Evolutionary conservation across 2,329 filamentous ascomycete species (phyloP).

Genomic region (Cercospora beticola): DNA sequence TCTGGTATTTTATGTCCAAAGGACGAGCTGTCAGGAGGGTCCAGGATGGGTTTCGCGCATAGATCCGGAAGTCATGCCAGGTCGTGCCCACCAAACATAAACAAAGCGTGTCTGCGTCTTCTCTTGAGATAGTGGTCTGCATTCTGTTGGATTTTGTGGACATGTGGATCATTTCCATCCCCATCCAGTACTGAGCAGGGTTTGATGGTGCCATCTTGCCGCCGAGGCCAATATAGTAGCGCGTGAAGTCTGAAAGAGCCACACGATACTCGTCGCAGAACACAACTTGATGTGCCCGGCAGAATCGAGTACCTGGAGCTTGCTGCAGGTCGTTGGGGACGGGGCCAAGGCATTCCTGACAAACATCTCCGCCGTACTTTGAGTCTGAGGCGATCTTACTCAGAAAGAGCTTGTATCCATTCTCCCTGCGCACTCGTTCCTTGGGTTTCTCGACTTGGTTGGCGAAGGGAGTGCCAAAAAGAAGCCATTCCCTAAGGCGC

Average conservation of each 20-base stretch:
- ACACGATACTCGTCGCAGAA: neutral
- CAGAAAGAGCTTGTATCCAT: neutral
- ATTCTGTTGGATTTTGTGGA: neutral
- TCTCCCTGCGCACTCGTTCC: neutral
- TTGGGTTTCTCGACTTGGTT: neutral
- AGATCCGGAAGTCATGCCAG: neutral
- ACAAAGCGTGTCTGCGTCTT: neutral
- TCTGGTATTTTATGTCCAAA: neutral
- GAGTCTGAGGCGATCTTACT: neutral
- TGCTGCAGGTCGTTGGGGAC: neutral
- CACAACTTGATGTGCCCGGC: neutral
- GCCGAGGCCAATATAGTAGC: too few species aligned
- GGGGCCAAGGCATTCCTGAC: neutral
- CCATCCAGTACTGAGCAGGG: too few species aligned
- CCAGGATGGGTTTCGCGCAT: neutral
- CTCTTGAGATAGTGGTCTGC: neutral
- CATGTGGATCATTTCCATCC: neutral
- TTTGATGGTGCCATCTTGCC: too few species aligned
- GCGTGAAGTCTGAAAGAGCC: too few species aligned
- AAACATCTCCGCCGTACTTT: neutral
- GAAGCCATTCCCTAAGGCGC: neutral
- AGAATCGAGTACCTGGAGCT: neutral
- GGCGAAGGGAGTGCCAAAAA: neutral
- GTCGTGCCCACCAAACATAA: neutral
- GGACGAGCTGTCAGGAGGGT: neutral